Conservation (phyloP, 129 eudicot genomes). For the Lonicera japonica region DNA sequence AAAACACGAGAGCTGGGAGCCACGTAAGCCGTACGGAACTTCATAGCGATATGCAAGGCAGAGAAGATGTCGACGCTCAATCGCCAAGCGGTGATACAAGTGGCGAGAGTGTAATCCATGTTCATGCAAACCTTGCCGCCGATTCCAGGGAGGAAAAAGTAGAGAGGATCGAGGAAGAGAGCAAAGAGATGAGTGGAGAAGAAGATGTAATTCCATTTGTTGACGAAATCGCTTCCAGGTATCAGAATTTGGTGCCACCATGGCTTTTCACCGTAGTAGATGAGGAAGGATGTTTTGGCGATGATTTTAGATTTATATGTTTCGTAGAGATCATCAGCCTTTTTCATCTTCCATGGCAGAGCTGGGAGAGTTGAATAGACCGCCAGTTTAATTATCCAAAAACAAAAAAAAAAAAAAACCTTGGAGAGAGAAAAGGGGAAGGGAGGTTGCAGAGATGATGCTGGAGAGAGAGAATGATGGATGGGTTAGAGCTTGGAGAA, state of each 20-base stretch:
- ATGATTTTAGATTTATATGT: slow-evolving; percentile 21
- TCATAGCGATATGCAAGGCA: slow-evolving; percentile 48
- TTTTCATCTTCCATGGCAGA: slow-evolving; percentile 24
- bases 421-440: too few relatives aligned
- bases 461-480: too few relatives aligned
- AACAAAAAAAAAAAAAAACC: too few relatives aligned
- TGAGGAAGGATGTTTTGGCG: slow-evolving; percentile 22
- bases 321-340: slow-evolving; percentile 28
- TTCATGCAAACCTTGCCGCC: slow-evolving; percentile 40
- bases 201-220: slow-evolving; percentile 74
- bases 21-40: slow-evolving; percentile 71
- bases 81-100: slow-evolving; percentile 47
- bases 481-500: too few relatives aligned
- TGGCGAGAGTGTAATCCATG: slow-evolving; percentile 36
- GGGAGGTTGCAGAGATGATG: too few relatives aligned
- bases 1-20: slow-evolving; percentile 59
- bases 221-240: slow-evolving; percentile 61
- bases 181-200: slow-evolving; percentile 53
- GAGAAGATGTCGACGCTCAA: slow-evolving; percentile 55
- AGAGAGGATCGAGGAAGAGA: slow-evolving; percentile 75
- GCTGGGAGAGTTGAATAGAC: not conserved
- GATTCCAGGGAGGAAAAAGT: slow-evolving; percentile 55
- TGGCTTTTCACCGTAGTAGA: slow-evolving; percentile 21
- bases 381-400: too few relatives aligned
- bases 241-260: slow-evolving; percentile 66